Conservation (phyloP, 345 rosid genomes). For the Acer saccharum region DNA sequence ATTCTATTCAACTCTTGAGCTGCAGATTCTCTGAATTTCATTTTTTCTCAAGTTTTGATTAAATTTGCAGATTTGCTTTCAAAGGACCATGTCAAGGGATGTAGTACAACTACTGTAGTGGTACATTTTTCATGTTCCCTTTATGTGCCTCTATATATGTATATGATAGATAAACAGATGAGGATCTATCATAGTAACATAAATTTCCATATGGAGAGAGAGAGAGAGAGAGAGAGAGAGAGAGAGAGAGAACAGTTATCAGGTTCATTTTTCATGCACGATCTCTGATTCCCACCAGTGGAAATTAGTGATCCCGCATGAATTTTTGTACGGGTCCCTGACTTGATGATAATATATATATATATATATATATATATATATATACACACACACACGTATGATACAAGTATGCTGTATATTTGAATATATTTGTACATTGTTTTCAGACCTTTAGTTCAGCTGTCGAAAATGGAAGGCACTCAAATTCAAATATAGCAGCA, state of each 20-base stretch:
- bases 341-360: too few species aligned
- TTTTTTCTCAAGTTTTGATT: neutral
- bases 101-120: neutral
- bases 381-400: too few species aligned
- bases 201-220: too few species aligned
- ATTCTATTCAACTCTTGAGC: neutral
- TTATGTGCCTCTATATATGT: neutral
- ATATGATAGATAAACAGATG: neutral
- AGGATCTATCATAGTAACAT: neutral
- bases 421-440: neutral
- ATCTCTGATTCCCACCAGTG: too few species aligned
- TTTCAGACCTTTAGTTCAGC: constrained; percentile 12
- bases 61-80: constrained; percentile 17
- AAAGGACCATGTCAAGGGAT: constrained; percentile 13
- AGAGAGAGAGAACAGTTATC: too few species aligned
- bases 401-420: too few species aligned
- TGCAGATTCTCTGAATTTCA: neutral
- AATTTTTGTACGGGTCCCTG: too few species aligned
- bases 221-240: too few species aligned
- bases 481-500: neutral
- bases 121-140: neutral
- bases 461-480: neutral
- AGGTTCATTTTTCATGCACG: too few species aligned
- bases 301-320: too few species aligned
- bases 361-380: too few species aligned